Percentiles rank a stretch among this genome's conserved stretches.
These are phyloP conservation scores for Didymella segeticola DNA, from an alignment of 2,329 filamentous ascomycete genomes.

Conservation along the genomic window DNA sequence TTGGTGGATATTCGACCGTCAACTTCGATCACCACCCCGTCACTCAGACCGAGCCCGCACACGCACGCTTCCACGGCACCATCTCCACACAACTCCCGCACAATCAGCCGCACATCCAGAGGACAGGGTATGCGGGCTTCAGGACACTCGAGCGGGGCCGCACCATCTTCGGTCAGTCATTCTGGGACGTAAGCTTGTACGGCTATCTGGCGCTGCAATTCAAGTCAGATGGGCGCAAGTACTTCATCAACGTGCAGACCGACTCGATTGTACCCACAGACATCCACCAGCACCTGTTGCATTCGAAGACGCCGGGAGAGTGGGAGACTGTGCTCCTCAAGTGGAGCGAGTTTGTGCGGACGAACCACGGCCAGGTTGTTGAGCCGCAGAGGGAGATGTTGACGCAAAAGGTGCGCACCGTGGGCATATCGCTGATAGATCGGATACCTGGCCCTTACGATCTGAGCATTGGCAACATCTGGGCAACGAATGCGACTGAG, in stretches of 20 bases:
- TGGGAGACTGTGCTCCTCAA: slow-evolving; percentile 97
- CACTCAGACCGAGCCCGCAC: slow-evolving; percentile 61
- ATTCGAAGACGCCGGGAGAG: slow-evolving; percentile 76
- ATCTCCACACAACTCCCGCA: slow-evolving; percentile 86
- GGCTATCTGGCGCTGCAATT: slow-evolving; percentile 85
- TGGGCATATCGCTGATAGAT: slow-evolving; percentile 90
- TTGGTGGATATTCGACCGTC: slow-evolving; percentile 83
- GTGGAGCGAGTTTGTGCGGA: slow-evolving; percentile 92
- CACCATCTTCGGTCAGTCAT: slow-evolving; percentile 83
- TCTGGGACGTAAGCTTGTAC: slow-evolving; percentile 92
- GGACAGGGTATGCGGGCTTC: slow-evolving; percentile 89
- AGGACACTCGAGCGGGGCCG: slow-evolving; percentile 77
- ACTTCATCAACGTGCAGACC: slow-evolving; percentile 95
- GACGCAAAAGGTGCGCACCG: slow-evolving; percentile 80
- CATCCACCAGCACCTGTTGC: slow-evolving; percentile 91
- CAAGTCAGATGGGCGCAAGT: slow-evolving; percentile 88
- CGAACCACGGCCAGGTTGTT: slow-evolving; percentile 88
- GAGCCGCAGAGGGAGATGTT: slow-evolving; percentile 93
- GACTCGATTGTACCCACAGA: slow-evolving; percentile 95
- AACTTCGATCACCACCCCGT: slow-evolving; percentile 69
- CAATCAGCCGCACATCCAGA: slow-evolving; percentile 74
- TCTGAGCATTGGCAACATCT: slow-evolving; percentile 82
- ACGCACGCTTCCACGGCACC: slow-evolving; percentile 82
- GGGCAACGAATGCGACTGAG: slow-evolving; percentile 78
- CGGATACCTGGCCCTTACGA: slow-evolving; percentile 88